Evolutionary conservation across 768 basidiomycete species (phyloP).

Genomic region (Kwoniella sp.): DNA sequence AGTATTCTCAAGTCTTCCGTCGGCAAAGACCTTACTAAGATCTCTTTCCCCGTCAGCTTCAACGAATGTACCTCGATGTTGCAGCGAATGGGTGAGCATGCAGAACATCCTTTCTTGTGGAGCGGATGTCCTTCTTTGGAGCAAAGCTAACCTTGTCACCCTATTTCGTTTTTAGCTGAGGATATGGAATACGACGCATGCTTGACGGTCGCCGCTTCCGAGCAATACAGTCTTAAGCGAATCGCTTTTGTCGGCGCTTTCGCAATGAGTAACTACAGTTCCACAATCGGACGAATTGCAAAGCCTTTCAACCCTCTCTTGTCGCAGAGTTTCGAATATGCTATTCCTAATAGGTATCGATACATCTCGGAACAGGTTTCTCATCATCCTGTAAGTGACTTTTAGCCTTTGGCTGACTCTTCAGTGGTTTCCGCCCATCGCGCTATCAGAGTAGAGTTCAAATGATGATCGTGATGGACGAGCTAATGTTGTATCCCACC

Average conservation of each 20-base stretch:
- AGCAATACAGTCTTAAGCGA: slow-evolving; percentile 74
- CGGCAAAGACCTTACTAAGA: slow-evolving; percentile 94
- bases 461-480: background rate
- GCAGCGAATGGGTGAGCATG: slow-evolving; percentile 77
- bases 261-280: slow-evolving; percentile 95
- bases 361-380: slow-evolving; percentile 96
- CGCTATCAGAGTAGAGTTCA: too few relatives aligned
- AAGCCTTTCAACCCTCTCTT: slow-evolving; percentile 98
- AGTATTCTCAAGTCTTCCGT: slow-evolving; percentile 91
- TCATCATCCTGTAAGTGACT: slow-evolving; percentile 70
- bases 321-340: slow-evolving; percentile 95
- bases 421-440: too few relatives aligned
- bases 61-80: slow-evolving; percentile 83
- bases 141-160: background rate
- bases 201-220: slow-evolving; percentile 77
- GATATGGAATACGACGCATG: slow-evolving; percentile 96
- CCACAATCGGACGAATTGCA: slow-evolving; percentile 92
- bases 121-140: too few relatives aligned
- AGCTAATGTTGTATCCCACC: background rate
- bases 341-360: slow-evolving; percentile 81
- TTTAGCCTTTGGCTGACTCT: background rate
- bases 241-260: slow-evolving; percentile 94
- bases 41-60: slow-evolving; percentile 81
- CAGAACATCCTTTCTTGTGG: too few relatives aligned
- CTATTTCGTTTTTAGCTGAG: slow-evolving; percentile 61